Base-by-base conservation (phyloP, 164 flowering plant genomes). In the Nelumbo lutea region DNA sequence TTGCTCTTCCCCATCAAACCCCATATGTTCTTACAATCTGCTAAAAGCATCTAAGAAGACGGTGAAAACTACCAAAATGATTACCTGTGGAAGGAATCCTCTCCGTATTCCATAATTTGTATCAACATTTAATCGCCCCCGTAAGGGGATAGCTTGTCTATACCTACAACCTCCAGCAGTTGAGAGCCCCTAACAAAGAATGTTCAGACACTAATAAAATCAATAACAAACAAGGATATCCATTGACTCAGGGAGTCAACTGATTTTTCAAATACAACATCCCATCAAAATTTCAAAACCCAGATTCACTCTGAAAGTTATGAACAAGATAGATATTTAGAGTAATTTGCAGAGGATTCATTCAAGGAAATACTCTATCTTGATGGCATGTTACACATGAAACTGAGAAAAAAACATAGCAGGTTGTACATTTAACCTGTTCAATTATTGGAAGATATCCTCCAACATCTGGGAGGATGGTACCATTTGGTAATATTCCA, bases 381-480 rank as follows among this genome's bases (percentile, higher is more conserved):
- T 13, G 27, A 4, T 45, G 38, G 11, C 27, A 42, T 38, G 45
- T 15, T 55, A 15, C 10, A 64, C 58, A 42, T 39, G 11, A 13
- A 8, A 46, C 48, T 41, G 5, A 41, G 43, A 6, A 11, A 57
- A 60, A 47, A 8, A 11, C 4, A 42, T 44, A 10, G 14, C 42
- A 46, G 27, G 27, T 27, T 27, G 27, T 59, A 11, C 15, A 6
- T 48, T n/a, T 43, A 9, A 77, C 98, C 94, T 95, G 99, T 59
- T 95, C 99, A 40, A 95, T 89, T 9, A 95, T 65, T 2, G 99
- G 94, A 72, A 83, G 89, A 78, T 88, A 95, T 61, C 99, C 99
- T 41, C 99, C 98, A 70, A 92, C 98, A 81, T 95, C 70, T 6
- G 87, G 87, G 0, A 78, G 79, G 60, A 95, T 85, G 39, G 87